phyloP scores from a whole-genome alignment of 441 rosid genomes.

The Jatropha podagrica region DNA sequence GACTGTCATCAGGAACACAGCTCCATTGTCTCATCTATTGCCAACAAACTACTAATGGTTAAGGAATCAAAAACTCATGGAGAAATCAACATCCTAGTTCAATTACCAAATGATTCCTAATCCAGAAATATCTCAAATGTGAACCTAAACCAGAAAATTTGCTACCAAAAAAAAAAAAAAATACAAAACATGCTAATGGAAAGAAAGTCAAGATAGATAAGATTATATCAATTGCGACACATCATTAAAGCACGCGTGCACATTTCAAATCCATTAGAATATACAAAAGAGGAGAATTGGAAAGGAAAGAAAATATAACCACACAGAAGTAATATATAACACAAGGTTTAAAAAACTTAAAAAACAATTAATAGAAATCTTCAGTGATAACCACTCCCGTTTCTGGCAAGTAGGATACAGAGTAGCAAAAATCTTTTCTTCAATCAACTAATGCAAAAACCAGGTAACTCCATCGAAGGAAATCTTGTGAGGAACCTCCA shows the following conservation, averaged over 20 bases:
- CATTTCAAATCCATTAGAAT: neutral
- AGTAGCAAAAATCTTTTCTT: slow-evolving; percentile 40
- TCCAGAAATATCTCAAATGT: neutral
- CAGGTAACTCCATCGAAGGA: slow-evolving; percentile 54
- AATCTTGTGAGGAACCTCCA: slow-evolving; percentile 51
- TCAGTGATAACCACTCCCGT: slow-evolving; percentile 14
- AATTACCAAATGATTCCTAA: neutral
- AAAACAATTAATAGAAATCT: slow-evolving; percentile 10
- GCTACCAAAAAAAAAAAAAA: no score
- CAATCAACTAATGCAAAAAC: slow-evolving; percentile 45
- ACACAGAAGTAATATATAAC: neutral
- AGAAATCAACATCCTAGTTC: slow-evolving; percentile 4
- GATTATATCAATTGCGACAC: neutral
- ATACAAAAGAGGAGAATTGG: neutral
- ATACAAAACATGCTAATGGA: neutral
- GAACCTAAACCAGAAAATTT: neutral
- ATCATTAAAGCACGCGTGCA: neutral
- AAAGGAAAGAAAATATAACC: slow-evolving; percentile 8
- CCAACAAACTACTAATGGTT: slow-evolving; percentile 36
- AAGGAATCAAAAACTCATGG: slow-evolving; percentile 36
- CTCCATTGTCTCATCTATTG: slow-evolving; percentile 20
- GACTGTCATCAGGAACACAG: slow-evolving; percentile 30
- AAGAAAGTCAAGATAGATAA: neutral
- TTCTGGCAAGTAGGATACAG: slow-evolving; percentile 55
- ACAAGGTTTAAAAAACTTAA: neutral